phyloP scores from a whole-genome alignment of 2,329 filamentous ascomycete species.

The Sporothrix sp. region DNA sequence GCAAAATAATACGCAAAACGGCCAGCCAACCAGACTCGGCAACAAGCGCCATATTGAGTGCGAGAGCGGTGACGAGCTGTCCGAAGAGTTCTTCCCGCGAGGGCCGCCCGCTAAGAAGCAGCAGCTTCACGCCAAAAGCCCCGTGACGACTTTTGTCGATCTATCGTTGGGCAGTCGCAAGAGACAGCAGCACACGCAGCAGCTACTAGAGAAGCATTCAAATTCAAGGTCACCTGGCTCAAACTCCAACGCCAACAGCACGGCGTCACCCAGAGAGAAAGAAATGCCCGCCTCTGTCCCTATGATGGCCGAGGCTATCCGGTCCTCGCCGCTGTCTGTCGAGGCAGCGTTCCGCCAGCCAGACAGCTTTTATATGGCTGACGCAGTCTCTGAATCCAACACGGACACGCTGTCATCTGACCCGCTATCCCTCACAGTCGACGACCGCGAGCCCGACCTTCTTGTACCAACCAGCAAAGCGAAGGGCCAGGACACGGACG shows the following conservation, averaged over 20 bases:
- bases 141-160: background rate
- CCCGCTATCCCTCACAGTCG: background rate
- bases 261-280: background rate
- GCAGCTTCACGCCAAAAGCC: background rate
- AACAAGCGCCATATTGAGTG: background rate
- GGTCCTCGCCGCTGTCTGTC: background rate
- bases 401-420: background rate
- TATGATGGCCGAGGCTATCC: background rate
- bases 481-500: too few species aligned
- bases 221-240: too few species aligned
- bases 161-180: background rate
- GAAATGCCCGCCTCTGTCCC: background rate
- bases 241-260: too few species aligned
- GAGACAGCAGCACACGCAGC: background rate
- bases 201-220: too few species aligned
- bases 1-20: background rate
- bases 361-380: background rate
- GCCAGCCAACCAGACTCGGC: background rate
- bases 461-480: background rate
- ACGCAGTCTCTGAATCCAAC: background rate
- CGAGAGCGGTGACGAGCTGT: slow-evolving; percentile 1
- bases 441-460: background rate
- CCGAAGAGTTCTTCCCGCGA: background rate
- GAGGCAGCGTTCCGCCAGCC: slow-evolving; percentile 9
- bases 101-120: background rate